These are phyloP conservation scores for Penicillium fimorum DNA, from an alignment of 495 filamentous ascomycete species.

Conservation along the genomic window DNA sequence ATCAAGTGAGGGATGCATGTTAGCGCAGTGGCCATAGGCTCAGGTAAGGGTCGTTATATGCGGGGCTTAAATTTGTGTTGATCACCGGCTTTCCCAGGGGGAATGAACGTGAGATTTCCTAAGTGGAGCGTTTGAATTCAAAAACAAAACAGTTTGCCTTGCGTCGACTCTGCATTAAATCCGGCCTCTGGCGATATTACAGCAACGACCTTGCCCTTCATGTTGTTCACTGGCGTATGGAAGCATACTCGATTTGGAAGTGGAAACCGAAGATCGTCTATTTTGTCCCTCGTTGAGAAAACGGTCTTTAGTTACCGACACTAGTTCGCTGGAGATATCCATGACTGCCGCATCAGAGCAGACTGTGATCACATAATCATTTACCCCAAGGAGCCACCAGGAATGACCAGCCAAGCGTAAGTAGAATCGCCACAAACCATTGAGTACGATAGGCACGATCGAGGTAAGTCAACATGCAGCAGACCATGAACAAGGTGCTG, in stretches of 20 bases:
- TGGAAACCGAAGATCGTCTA: not conserved
- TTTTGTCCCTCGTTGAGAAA: not conserved
- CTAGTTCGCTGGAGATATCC: not conserved
- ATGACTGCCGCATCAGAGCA: not conserved
- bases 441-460: not conserved
- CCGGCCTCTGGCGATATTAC: not conserved
- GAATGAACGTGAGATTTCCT: not conserved
- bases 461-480: not conserved
- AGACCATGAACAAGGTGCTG: not conserved
- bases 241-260: not conserved
- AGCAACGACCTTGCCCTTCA: not conserved
- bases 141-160: not conserved
- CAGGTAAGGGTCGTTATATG: conserved; percentile 20
- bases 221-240: not conserved
- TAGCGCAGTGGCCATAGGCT: conserved; percentile 9
- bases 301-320: not conserved
- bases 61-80: conserved; percentile 2
- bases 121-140: not conserved
- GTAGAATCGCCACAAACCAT: not conserved
- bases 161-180: not conserved
- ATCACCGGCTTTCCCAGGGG: conserved; percentile 4
- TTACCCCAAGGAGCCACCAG: not conserved
- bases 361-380: not conserved
- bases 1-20: conserved; percentile 20
- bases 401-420: not conserved